Evolutionary conservation across 441 rosid genomes (phyloP).

Genomic region (Cnidoscolus chayamansa): DNA sequence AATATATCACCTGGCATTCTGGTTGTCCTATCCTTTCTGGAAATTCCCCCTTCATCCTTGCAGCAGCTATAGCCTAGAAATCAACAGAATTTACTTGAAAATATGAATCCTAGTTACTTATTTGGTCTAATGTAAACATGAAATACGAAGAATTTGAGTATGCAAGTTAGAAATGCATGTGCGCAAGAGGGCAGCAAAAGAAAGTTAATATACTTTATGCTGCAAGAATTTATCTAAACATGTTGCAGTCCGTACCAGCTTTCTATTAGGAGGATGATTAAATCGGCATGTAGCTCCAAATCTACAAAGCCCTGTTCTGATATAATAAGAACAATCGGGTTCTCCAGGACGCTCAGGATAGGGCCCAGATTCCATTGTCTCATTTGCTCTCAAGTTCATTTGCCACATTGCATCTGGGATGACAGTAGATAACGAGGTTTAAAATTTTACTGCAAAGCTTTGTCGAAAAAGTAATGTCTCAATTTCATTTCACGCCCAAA

Average conservation of each 20-base stretch:
- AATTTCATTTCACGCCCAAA: conserved; percentile 2
- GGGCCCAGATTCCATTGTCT: conserved; percentile 67
- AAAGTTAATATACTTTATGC: conserved; percentile 7
- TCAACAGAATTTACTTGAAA: conserved; percentile 24
- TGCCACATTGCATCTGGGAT: conserved; percentile 89
- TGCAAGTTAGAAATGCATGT: background rate
- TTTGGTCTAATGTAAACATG: conserved; percentile 8
- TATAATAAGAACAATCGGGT: conserved; percentile 93
- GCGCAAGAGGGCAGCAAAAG: conserved; percentile 1
- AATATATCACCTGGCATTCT: conserved; percentile 80
- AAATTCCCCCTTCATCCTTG: conserved; percentile 90
- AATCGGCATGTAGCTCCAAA: conserved; percentile 91
- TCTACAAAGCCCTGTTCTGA: conserved; percentile 96
- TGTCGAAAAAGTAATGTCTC: conserved; percentile 1
- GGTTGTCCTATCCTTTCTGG: conserved; percentile 96
- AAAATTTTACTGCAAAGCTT: conserved; percentile 1
- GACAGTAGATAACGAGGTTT: conserved; percentile 15
- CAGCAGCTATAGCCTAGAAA: conserved; percentile 83
- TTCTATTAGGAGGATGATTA: conserved; percentile 94
- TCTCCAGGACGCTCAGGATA: conserved; percentile 93
- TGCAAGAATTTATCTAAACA: conserved; percentile 25
- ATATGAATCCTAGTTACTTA: conserved; percentile 11
- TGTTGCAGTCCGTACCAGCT: conserved; percentile 58
- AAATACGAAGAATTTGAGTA: background rate
- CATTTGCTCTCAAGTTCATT: conserved; percentile 68